These are phyloP conservation scores for Pseudocercospora crystallina DNA, from an alignment of 2,329 filamentous ascomycete species.

Conservation along the genomic window DNA sequence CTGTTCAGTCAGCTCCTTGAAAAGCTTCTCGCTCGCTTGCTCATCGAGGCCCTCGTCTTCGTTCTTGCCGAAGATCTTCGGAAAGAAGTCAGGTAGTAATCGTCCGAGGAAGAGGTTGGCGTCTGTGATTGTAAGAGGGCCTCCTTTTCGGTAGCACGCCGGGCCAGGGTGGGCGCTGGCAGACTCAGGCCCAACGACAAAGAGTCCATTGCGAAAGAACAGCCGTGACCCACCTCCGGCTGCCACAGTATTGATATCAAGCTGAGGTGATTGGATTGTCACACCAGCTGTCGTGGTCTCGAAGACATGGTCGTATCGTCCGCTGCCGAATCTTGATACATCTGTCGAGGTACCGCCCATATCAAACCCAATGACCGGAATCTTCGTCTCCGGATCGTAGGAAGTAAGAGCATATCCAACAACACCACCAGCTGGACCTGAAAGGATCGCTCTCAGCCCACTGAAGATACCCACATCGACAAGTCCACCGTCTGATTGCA, in stretches of 20 bases:
- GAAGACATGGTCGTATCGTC: slow-evolving; percentile 88
- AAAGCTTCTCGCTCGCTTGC: slow-evolving; percentile 70
- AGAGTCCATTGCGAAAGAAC: slow-evolving; percentile 86
- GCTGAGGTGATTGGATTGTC: slow-evolving; percentile 85
- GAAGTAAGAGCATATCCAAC: slow-evolving; percentile 91
- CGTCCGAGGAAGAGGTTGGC: slow-evolving; percentile 84
- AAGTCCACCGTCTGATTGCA: slow-evolving; percentile 79
- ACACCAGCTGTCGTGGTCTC: slow-evolving; percentile 94
- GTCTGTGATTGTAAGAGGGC: slow-evolving; percentile 88
- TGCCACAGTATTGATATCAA: slow-evolving; percentile 93
- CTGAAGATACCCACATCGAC: slow-evolving; percentile 78
- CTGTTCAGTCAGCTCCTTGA: slow-evolving; percentile 72
- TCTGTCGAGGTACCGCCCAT: slow-evolving; percentile 95
- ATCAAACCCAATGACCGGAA: slow-evolving; percentile 89
- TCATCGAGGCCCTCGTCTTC: slow-evolving; percentile 79
- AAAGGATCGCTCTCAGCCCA: slow-evolving; percentile 80
- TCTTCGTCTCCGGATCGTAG: slow-evolving; percentile 78
- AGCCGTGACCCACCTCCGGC: slow-evolving; percentile 82
- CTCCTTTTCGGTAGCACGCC: slow-evolving; percentile 86
- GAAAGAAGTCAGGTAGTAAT: slow-evolving; percentile 86
- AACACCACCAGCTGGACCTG: slow-evolving; percentile 88
- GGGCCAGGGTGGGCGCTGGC: slow-evolving; percentile 87
- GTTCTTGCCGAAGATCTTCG: slow-evolving; percentile 89
- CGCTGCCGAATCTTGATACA: slow-evolving; percentile 76
- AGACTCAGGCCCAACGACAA: slow-evolving; percentile 86